Conservation (phyloP, 192 early-diverging fungal genomes). For the Chytriomyces sp. region DNA sequence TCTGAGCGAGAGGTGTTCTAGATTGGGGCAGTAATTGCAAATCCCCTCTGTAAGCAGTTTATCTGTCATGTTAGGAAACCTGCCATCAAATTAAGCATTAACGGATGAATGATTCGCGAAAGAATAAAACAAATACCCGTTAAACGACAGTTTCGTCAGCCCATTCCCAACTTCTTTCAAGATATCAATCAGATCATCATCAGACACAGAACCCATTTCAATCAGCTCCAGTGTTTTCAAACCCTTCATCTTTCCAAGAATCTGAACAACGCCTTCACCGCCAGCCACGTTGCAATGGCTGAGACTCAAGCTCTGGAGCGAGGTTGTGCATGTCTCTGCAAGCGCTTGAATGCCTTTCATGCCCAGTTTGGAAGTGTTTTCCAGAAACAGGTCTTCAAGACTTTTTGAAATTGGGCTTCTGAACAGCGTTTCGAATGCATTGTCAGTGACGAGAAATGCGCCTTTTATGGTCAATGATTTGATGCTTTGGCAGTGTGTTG, state of each 20-base stretch:
- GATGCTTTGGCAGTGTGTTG: conserved; percentile 52
- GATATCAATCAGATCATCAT: conserved; percentile 51
- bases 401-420: conserved; percentile 17
- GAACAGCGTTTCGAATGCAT: conserved; percentile 68
- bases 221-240: conserved; percentile 51
- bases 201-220: conserved; percentile 53
- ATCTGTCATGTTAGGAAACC: conserved; percentile 56
- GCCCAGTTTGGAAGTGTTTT: conserved; percentile 48
- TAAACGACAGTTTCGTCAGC: conserved; percentile 56
- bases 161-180: conserved; percentile 46
- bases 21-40: conserved; percentile 57
- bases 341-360: conserved; percentile 23
- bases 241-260: conserved; percentile 42
- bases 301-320: conserved; percentile 57
- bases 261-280: conserved; percentile 43
- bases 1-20: conserved; percentile 66
- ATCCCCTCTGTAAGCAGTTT: conserved; percentile 60
- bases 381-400: conserved; percentile 48
- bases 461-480: conserved; percentile 68
- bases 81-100: conserved; percentile 6
- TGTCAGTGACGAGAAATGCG: conserved; percentile 68
- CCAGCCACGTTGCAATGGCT: conserved; percentile 63
- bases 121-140: conserved; percentile 51
- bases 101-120: background rate
- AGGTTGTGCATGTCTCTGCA: conserved; percentile 28